These are phyloP conservation scores for Jamesozyma gamospora DNA, from an alignment of 805 yeast genomes.

Conservation along the genomic window DNA sequence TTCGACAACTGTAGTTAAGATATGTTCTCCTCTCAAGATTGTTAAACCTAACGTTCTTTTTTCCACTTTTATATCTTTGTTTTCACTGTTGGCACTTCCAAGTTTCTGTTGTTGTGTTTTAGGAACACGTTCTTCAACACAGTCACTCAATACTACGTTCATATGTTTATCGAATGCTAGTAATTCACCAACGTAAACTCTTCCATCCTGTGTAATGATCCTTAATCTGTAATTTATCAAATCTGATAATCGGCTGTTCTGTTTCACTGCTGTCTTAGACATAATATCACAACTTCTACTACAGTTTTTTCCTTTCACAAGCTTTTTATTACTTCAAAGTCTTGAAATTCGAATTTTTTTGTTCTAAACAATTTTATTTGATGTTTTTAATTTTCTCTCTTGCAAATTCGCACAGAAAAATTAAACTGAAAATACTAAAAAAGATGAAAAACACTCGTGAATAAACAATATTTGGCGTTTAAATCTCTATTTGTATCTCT, in stretches of 20 bases:
- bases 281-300: neutral
- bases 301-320: too few relatives aligned
- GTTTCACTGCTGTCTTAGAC: constrained; percentile 15
- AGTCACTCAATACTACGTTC: constrained; percentile 75
- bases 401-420: too few relatives aligned
- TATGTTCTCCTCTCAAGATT: constrained; percentile 80
- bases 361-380: too few relatives aligned
- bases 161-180: constrained; percentile 83
- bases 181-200: constrained; percentile 69
- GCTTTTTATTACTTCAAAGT: too few relatives aligned
- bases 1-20: constrained; percentile 52
- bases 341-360: too few relatives aligned
- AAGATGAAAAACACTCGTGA: too few relatives aligned
- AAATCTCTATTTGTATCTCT: too few relatives aligned
- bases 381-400: too few relatives aligned
- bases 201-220: constrained; percentile 66
- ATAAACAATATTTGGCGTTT: too few relatives aligned
- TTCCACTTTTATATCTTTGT: constrained; percentile 36
- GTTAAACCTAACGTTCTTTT: constrained; percentile 72
- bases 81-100: constrained; percentile 7
- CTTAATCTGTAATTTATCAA: constrained; percentile 64
- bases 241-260: constrained; percentile 36
- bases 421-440: too few relatives aligned
- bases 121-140: constrained; percentile 74
- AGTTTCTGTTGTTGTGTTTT: constrained; percentile 39